Base-by-base conservation (phyloP, 257 asterid genomes). In the Osmanthus fragrans region DNA sequence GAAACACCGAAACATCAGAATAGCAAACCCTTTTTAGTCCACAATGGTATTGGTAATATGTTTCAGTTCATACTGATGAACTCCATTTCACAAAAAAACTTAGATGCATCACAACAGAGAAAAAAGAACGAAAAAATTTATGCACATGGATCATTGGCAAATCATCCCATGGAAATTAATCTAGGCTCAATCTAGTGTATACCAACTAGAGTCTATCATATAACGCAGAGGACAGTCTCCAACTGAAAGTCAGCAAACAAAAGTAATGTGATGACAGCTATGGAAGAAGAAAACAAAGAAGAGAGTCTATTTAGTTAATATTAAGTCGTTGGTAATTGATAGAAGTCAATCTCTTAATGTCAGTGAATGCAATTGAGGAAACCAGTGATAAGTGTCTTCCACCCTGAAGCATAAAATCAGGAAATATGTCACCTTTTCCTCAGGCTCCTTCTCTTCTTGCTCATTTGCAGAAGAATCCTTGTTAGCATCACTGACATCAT, bases 381-480 rank as follows among this genome's bases (percentile, higher is more conserved):
- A 60, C 30, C 16, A 23, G 32, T 60, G 16, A 60, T 23, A 9
- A 10, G 33, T 10, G 30, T 60, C 27, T 19, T 60, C 33, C 32
- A 23, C 33, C 33, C 33, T 60, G 32, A 60, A 60, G 68, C 68
- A 60, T 21, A 60, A 13, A 60, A 54, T 54, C 27, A 10, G n/a
- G 30, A 25, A 58, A 58, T 21, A 25, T 60, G 32, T 32, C 74
- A 91, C 97, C 92, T 90, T 88, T 19, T 87, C 91, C 81, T 92
- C 97, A 3, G 93, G 88, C 82, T 88, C 88, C 80, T 86, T 82
- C 74, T 82, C 91, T 77, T 84, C 91, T 60, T 81, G 72, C 75
- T 88, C 94, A 32, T 64, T 82, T 54, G 70, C 80, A 74, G 88
- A 32, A 68, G 86, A 49, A 54, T 87, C 94, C 85, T 86, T 88